Conservation (phyloP, 306 rosid genomes). For the Prinsepia uniflora region DNA sequence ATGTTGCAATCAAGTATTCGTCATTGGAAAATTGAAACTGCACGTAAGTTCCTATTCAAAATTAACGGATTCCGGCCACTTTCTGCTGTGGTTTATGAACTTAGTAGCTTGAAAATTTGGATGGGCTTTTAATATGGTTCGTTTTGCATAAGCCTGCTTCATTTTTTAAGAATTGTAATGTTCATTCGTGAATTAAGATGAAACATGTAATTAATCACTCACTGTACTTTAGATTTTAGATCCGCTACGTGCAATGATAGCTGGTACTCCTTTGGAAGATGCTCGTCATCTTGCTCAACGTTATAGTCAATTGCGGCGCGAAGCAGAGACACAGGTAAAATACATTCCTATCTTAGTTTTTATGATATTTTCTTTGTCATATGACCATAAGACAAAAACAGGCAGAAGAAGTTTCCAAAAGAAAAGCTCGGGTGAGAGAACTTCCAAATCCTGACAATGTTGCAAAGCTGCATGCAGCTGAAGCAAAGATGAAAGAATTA, state of each 20-base stretch:
- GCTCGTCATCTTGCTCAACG: constrained; percentile 98
- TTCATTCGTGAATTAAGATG: constrained; percentile 17
- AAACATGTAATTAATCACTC: constrained; percentile 25
- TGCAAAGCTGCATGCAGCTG: constrained; percentile 86
- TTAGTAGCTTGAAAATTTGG: background rate
- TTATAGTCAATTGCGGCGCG: constrained; percentile 95
- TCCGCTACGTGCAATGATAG: constrained; percentile 88
- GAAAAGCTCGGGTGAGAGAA: constrained; percentile 80
- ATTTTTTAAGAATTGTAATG: background rate
- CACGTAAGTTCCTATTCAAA: background rate
- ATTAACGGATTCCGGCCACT: constrained; percentile 2
- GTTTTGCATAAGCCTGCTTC: background rate
- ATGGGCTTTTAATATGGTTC: background rate
- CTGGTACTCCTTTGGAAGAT: constrained; percentile 90
- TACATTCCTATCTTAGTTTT: background rate
- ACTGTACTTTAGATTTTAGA: constrained; percentile 63
- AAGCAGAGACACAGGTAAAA: constrained; percentile 77
- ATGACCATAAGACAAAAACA: constrained; percentile 41
- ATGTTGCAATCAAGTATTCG: constrained; percentile 1
- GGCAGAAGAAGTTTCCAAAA: constrained; percentile 72
- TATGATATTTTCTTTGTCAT: constrained; percentile 10
- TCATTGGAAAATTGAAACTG: background rate
- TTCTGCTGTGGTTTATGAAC: background rate
- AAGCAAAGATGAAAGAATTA: constrained; percentile 78
- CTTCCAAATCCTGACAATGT: constrained; percentile 70